Percentiles rank a stretch among this genome's conserved stretches.
Evolutionary conservation across 1,284 basidiomycete genomes (phyloP).

Genomic region (Meira miltonrushii): DNA sequence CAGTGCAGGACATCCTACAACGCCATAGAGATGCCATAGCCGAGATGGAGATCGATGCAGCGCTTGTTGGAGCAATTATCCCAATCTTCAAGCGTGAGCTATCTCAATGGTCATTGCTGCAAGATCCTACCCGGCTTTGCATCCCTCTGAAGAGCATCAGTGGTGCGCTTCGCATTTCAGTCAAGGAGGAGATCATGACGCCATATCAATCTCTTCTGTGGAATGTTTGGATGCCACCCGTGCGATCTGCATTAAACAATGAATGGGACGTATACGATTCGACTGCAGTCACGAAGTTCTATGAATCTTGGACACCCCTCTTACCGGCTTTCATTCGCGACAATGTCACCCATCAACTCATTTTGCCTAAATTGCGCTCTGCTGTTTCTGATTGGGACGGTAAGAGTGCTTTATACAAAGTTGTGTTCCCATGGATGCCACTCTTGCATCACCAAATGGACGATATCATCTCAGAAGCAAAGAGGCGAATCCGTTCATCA

Average conservation of each 20-base stretch:
- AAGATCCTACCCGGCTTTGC: constrained; percentile 63
- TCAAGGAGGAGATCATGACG: constrained; percentile 64
- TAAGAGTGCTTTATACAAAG: constrained; percentile 59
- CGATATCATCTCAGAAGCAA: constrained; percentile 74
- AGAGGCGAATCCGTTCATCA: constrained; percentile 72
- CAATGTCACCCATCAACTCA: constrained; percentile 89
- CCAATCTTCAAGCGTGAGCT: constrained; percentile 67
- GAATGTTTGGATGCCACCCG: constrained; percentile 87
- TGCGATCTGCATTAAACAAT: constrained; percentile 74
- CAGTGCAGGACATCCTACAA: constrained; percentile 14
- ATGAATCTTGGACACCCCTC: constrained; percentile 80
- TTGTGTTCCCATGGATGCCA: constrained; percentile 95
- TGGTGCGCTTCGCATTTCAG: constrained; percentile 61
- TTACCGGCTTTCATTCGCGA: constrained; percentile 86
- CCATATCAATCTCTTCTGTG: constrained; percentile 90
- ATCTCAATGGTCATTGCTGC: constrained; percentile 67
- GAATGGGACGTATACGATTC: constrained; percentile 77
- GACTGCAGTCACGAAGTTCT: constrained; percentile 70
- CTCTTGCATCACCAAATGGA: constrained; percentile 68
- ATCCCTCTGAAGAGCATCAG: constrained; percentile 64
- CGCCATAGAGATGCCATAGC: constrained; percentile 3
- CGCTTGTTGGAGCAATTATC: constrained; percentile 81
- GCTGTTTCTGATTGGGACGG: constrained; percentile 70
- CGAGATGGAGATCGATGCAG: constrained; percentile 64
- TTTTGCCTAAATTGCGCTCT: constrained; percentile 81